phyloP scores from a whole-genome alignment of 768 basidiomycete genomes.

The Leucogyrophana mollusca region DNA sequence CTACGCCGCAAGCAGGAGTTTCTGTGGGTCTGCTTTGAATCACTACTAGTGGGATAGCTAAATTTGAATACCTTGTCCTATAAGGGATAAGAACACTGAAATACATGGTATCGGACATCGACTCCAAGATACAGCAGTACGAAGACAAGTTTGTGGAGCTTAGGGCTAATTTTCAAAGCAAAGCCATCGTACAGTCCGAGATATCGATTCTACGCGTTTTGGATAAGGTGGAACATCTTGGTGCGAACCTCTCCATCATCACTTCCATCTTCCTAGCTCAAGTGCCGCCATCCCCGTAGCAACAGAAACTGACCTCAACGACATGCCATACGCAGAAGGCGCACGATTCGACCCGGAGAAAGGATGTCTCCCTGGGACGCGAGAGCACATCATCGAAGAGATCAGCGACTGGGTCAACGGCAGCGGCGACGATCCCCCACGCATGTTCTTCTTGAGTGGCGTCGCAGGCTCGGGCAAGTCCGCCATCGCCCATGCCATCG shows the following conservation, averaged over 20 bases:
- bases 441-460: conserved; percentile 22
- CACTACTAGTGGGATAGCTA: not conserved
- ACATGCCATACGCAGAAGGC: conserved; percentile 1
- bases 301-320: not conserved
- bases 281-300: not conserved
- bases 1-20: conserved; percentile 4
- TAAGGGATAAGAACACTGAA: conserved; percentile 8
- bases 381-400: conserved; percentile 20
- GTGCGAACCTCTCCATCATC: not conserved
- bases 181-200: too few relatives aligned
- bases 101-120: conserved; percentile 16
- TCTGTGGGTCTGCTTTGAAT: not conserved
- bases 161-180: conserved; percentile 13
- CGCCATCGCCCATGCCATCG: conserved; percentile 16
- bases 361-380: conserved; percentile 21
- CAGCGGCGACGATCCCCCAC: conserved; percentile 1
- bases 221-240: too few relatives aligned
- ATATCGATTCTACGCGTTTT: too few relatives aligned
- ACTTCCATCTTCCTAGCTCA: not conserved
- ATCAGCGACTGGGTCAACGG: conserved; percentile 24
- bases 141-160: conserved; percentile 17
- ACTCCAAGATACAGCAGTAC: conserved; percentile 16
- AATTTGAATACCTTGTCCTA: not conserved
- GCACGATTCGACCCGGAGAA: conserved; percentile 4
- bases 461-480: conserved; percentile 26